Evolutionary conservation across 2,329 filamentous ascomycete species (phyloP).

Genomic region (Geosmithia flava): DNA sequence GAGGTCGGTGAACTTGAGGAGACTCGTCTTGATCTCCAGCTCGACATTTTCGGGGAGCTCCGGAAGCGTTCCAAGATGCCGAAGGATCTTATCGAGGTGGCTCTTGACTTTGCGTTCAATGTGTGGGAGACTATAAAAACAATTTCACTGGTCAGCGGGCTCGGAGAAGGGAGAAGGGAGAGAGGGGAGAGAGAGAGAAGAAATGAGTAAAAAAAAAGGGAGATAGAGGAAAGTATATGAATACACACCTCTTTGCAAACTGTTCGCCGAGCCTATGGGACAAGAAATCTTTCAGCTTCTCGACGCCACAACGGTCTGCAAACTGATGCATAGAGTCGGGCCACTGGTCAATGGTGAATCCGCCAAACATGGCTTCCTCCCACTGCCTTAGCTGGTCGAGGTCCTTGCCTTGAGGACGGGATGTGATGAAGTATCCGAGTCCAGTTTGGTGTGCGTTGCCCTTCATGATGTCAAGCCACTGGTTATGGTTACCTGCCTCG

Average conservation of each 20-base stretch:
- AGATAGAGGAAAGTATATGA: neutral
- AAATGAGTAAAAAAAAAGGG: too few species aligned
- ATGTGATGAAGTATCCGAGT: constrained; percentile 70
- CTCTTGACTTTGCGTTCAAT: constrained; percentile 38
- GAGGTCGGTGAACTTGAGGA: constrained; percentile 43
- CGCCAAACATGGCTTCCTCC: constrained; percentile 39
- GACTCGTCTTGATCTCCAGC: constrained; percentile 47
- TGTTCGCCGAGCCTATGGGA: constrained; percentile 40
- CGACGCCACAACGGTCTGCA: constrained; percentile 36
- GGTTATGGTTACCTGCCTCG: constrained; percentile 28
- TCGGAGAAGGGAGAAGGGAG: neutral
- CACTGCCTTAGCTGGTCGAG: constrained; percentile 38
- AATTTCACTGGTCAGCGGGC: constrained; percentile 7
- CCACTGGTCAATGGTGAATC: constrained; percentile 26
- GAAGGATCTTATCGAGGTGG: constrained; percentile 37
- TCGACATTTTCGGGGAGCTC: constrained; percentile 57
- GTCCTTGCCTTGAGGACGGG: constrained; percentile 45
- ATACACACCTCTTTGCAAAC: constrained; percentile 35
- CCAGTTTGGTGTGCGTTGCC: constrained; percentile 50
- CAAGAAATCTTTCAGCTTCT: constrained; percentile 37
- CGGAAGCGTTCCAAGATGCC: constrained; percentile 45
- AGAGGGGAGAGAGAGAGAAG: neutral
- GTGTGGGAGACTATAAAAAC: constrained; percentile 29
- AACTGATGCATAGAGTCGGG: constrained; percentile 34
- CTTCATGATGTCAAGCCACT: constrained; percentile 53